Base-by-base conservation (phyloP, 176 grass and related monocot genomes). In the Oryza officinalis region DNA sequence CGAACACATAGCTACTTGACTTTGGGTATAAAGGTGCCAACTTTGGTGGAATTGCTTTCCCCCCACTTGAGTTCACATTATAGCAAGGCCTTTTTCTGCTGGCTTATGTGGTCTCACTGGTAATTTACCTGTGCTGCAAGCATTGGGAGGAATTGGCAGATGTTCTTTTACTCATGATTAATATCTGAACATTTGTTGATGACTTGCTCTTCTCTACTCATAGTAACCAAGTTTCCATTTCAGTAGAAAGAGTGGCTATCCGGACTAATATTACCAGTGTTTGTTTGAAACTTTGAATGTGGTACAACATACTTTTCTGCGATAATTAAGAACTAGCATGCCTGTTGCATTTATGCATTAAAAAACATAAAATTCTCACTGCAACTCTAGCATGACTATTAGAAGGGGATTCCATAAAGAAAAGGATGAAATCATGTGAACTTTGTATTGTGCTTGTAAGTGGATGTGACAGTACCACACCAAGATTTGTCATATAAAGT, bases 21-120 rank as follows among this genome's bases (percentile, higher is more conserved):
- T 40, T 86, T 86, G 74, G 54, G 31, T 35, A 69, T 73, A 86
- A 86, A 86, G 69, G 69, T 74, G 30, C 28, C 10, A 27, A 10
- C 59, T 74, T 86, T 80, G 33, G 84, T 80, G 84, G 84, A 40
- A 41, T 86, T 66, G 61, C 69, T 86, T 86, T 65, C 2, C 30
- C 76, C 70, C 30, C 69, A 80, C 69, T 86, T 52, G 84, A 27
- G 18, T 40, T 73, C 17, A 22, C 32, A 25, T 44, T 70, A 50
- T 47, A 61, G 26, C 33, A 69, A 45, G 74, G 74, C n/a, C 43
- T 28, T 67, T 80, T 74, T 80, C 23, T 43, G 31, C 69, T 80
- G 44, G 65, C 33, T 27, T 35, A 40, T 80, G 31, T 66, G 44
- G n/a, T 80, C 27, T 2, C 27, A 17, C 17, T 52, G 40, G 68